These are phyloP conservation scores for Casuarina equisetifolia DNA, from an alignment of 306 rosid genomes.

Conservation along the genomic window DNA sequence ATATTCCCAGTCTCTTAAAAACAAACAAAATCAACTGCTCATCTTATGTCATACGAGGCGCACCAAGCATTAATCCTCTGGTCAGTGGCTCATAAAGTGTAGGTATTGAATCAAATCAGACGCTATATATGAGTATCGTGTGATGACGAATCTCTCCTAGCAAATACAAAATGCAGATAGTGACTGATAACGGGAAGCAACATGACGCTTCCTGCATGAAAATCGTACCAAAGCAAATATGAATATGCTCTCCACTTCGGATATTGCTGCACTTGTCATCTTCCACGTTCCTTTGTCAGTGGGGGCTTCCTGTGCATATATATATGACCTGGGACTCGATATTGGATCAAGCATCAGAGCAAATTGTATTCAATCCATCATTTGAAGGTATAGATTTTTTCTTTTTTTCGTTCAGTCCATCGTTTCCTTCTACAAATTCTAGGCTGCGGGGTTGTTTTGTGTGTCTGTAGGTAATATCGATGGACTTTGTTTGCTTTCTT, in stretches of 20 bases:
- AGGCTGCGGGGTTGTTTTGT: neutral
- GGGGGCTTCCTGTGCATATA: slow-evolving; percentile 34
- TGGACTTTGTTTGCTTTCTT: slow-evolving; percentile 25
- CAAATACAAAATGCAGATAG: slow-evolving; percentile 5
- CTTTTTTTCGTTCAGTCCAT: neutral
- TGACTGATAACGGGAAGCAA: slow-evolving; percentile 15
- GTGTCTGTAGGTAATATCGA: slow-evolving; percentile 23
- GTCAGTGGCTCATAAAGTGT: neutral
- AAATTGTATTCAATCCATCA: neutral
- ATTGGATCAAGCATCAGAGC: slow-evolving; percentile 5
- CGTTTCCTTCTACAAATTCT: neutral
- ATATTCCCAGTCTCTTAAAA: neutral
- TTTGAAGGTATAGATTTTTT: slow-evolving; percentile 20
- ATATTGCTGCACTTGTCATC: slow-evolving; percentile 21
- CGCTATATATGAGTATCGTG: neutral
- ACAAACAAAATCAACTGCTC: neutral
- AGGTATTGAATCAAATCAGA: neutral
- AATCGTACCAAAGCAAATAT: slow-evolving; percentile 1
- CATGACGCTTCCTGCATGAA: neutral
- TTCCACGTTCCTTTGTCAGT: slow-evolving; percentile 29
- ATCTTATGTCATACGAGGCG: neutral
- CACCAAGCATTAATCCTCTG: neutral
- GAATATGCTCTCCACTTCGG: slow-evolving; percentile 37
- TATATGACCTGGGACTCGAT: neutral
- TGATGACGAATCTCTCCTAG: neutral